Evolutionary conservation across 495 filamentous ascomycete species (phyloP).

Genomic region (Daldinia childiae): DNA sequence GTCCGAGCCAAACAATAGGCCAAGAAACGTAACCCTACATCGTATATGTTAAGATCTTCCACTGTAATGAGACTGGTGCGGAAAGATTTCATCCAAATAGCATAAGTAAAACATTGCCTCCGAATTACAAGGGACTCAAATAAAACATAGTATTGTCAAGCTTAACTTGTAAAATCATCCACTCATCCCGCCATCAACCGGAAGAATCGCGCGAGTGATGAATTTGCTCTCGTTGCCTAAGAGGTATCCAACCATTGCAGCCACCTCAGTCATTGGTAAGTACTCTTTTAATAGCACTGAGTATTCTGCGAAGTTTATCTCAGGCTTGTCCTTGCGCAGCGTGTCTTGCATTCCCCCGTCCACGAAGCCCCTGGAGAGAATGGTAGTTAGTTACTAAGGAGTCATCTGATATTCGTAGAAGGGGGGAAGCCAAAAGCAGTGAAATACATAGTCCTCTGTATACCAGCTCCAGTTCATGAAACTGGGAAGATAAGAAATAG

Average conservation of each 20-base stretch:
- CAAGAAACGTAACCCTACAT: too few relatives aligned
- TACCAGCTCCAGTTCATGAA: neutral
- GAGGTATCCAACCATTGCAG: conserved; percentile 61
- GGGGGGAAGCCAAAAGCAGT: too few relatives aligned
- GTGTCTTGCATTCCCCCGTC: conserved; percentile 56
- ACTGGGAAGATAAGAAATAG: too few relatives aligned
- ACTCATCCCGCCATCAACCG: conserved; percentile 33
- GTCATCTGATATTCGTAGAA: neutral
- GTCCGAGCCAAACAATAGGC: too few relatives aligned
- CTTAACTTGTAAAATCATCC: neutral
- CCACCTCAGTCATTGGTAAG: conserved; percentile 61
- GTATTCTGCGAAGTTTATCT: conserved; percentile 26
- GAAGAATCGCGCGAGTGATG: conserved; percentile 49
- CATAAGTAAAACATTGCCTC: too few relatives aligned
- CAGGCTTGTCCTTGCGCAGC: conserved; percentile 38
- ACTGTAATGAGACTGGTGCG: too few relatives aligned
- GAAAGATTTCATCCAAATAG: neutral
- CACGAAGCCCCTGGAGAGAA: neutral
- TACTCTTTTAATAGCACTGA: conserved; percentile 51
- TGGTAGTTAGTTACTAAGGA: neutral
- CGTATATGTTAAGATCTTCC: too few relatives aligned
- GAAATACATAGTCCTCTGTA: neutral
- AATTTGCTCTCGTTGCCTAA: conserved; percentile 62
- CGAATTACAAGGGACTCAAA: too few relatives aligned
- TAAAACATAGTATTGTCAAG: neutral